Conservation (phyloP, 768 basidiomycete species). For the Lentinus tigrinus region DNA sequence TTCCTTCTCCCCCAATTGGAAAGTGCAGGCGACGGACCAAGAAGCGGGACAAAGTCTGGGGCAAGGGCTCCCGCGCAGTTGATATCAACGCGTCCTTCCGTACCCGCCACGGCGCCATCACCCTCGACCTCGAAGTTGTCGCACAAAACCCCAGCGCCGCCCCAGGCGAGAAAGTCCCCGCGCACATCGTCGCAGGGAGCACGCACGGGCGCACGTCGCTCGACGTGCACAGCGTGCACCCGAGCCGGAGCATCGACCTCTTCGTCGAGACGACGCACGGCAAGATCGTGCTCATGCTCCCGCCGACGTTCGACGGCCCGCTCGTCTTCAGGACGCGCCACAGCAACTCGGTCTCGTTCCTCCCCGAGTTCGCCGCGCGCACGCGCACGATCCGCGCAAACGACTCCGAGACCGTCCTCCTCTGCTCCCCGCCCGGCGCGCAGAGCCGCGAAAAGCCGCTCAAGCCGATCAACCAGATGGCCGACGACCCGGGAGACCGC, state of each 20-base stretch:
- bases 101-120: slow-evolving; percentile 24
- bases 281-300: slow-evolving; percentile 18
- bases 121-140: slow-evolving; percentile 24
- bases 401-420: slow-evolving; percentile 18
- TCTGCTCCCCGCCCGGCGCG: slow-evolving; percentile 4
- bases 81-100: slow-evolving; percentile 25
- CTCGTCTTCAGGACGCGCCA: slow-evolving; percentile 10
- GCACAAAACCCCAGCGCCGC: background rate
- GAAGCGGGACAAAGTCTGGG: slow-evolving; percentile 4
- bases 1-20: background rate
- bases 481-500: slow-evolving; percentile 1
- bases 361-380: slow-evolving; percentile 20
- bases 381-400: slow-evolving; percentile 15
- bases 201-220: slow-evolving; percentile 22
- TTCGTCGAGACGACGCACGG: slow-evolving; percentile 13
- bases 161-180: background rate
- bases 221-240: slow-evolving; percentile 18
- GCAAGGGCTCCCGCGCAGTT: background rate
- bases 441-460: background rate
- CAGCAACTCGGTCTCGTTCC: slow-evolving; percentile 9
- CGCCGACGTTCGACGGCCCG: slow-evolving; percentile 19
- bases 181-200: slow-evolving; percentile 17
- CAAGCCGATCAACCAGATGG: background rate
- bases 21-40: background rate
- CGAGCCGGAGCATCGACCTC: slow-evolving; percentile 13